These are phyloP conservation scores for Trichopus zeylanicus DNA, from an alignment of 116 monocot species.

Conservation along the genomic window DNA sequence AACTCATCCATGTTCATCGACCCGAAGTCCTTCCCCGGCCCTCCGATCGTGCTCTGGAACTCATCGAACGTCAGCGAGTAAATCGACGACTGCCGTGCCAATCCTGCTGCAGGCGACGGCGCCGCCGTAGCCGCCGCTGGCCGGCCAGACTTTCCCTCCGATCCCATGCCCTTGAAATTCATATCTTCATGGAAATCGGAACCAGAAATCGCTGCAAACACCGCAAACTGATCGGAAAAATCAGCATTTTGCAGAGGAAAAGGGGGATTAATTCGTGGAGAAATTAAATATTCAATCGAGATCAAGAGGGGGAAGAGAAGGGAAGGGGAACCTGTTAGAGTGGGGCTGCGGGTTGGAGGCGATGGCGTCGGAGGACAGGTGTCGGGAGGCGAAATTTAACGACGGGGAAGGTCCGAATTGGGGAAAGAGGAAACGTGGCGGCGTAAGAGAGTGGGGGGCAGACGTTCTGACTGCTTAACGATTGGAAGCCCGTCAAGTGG, in stretches of 20 bases:
- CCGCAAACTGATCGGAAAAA: too few species aligned
- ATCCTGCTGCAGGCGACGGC: too few species aligned
- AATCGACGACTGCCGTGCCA: slow-evolving; percentile 50
- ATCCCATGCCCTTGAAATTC: slow-evolving; percentile 25
- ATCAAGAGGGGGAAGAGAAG: too few species aligned
- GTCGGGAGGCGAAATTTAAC: too few species aligned
- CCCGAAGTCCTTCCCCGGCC: slow-evolving; percentile 59
- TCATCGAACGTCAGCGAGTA: slow-evolving; percentile 69
- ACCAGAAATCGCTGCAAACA: too few species aligned
- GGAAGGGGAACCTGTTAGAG: too few species aligned
- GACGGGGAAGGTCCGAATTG: too few species aligned
- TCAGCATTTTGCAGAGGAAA: too few species aligned
- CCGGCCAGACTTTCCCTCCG: slow-evolving; percentile 7
- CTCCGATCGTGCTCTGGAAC: slow-evolving; percentile 55
- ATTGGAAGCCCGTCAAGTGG: slow-evolving; percentile 8
- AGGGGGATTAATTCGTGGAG: too few species aligned
- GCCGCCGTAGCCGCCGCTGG: slow-evolving; percentile 3
- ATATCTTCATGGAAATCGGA: slow-evolving; percentile 6
- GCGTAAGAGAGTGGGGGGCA: neutral
- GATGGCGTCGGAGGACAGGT: too few species aligned
- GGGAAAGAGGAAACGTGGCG: slow-evolving; percentile 10
- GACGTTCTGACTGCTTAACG: slow-evolving; percentile 2
- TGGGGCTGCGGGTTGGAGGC: too few species aligned
- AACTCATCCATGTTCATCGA: slow-evolving; percentile 95
- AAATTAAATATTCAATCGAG: too few species aligned